A percentile compares a stretch with the other conserved stretches of the same genome.
phyloP scores from a whole-genome alignment of 768 basidiomycete species.

The Pseudohyphozyma bogoriensis region DNA sequence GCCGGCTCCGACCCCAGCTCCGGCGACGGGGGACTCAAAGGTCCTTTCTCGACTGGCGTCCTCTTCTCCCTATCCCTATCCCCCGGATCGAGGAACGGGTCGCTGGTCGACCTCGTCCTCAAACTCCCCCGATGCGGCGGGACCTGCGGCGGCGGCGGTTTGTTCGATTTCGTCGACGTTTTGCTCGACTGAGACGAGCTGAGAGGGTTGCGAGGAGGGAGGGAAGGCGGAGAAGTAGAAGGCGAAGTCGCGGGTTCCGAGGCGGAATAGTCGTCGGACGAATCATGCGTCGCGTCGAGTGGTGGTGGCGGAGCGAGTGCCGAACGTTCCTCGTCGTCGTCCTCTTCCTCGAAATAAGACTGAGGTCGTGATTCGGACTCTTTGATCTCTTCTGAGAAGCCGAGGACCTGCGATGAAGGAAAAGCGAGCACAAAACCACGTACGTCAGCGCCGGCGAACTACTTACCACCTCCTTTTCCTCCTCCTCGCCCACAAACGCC shows the following conservation, averaged over 20 bases:
- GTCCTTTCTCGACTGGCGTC: neutral
- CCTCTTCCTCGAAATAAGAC: neutral
- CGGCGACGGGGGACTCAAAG: neutral
- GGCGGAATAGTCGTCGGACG: neutral
- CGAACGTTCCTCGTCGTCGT: neutral
- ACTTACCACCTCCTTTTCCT: too few species aligned
- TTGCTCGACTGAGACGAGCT: neutral
- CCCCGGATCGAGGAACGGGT: slow-evolving; percentile 18
- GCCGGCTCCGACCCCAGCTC: too few species aligned
- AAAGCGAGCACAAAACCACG: neutral
- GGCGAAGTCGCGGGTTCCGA: neutral
- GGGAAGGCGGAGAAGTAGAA: neutral
- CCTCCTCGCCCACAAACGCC: neutral
- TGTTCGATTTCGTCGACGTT: neutral
- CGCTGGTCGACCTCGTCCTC: slow-evolving; percentile 6
- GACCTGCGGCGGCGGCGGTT: slow-evolving; percentile 7
- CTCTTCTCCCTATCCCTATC: too few species aligned
- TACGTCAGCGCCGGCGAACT: neutral
- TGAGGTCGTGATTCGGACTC: neutral
- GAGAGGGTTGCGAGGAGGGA: neutral
- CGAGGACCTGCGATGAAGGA: slow-evolving; percentile 25
- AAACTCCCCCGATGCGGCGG: slow-evolving; percentile 15
- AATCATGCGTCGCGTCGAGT: neutral
- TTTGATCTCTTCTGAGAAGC: slow-evolving; percentile 6
- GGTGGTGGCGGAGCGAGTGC: neutral